A percentile compares a stretch with the other conserved stretches of the same genome.
Evolutionary conservation across 371 early-diverging fungal species (phyloP).

Genomic region (Mortierella sp.): DNA sequence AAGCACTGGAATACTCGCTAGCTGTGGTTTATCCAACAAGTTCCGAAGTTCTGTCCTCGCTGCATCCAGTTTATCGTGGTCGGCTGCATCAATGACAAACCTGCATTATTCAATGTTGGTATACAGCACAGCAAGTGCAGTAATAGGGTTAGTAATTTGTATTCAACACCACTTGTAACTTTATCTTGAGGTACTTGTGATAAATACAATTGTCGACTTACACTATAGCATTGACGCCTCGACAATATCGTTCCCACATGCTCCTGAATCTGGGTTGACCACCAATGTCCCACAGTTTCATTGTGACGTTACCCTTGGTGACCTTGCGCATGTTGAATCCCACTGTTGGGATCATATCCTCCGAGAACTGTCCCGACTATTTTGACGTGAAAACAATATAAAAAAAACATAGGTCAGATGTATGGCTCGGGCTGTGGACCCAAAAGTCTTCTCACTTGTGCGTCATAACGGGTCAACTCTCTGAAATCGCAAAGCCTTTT

Average conservation of each 20-base stretch:
- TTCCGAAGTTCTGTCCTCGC: conserved; percentile 93
- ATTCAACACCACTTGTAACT: no score
- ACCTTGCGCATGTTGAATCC: conserved; percentile 99
- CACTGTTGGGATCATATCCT: conserved; percentile 98
- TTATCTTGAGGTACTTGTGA: background rate
- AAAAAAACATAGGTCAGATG: conserved; percentile 12
- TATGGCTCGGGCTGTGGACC: background rate
- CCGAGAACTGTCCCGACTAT: conserved; percentile 94
- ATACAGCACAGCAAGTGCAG: no score
- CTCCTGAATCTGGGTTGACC: conserved; percentile 94
- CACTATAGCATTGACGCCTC: conserved; percentile 98
- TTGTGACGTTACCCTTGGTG: conserved; percentile 93
- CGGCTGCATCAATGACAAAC: conserved; percentile 97
- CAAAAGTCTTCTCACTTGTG: background rate
- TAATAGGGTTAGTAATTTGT: no score
- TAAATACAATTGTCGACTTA: conserved; percentile 58
- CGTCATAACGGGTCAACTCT: background rate
- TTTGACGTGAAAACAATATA: background rate
- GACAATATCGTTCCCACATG: conserved; percentile 98
- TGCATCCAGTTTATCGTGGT: conserved; percentile 91
- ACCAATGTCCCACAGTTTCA: conserved; percentile 99
- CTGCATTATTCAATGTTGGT: conserved; percentile 50
- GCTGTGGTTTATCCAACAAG: conserved; percentile 91
- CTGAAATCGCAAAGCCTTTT: background rate
- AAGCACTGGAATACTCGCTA: conserved; percentile 94